Percentiles rank a stretch among this genome's conserved stretches.
These are phyloP conservation scores for Mycena latifolia DNA, from an alignment of 768 basidiomycete genomes.

Conservation along the genomic window DNA sequence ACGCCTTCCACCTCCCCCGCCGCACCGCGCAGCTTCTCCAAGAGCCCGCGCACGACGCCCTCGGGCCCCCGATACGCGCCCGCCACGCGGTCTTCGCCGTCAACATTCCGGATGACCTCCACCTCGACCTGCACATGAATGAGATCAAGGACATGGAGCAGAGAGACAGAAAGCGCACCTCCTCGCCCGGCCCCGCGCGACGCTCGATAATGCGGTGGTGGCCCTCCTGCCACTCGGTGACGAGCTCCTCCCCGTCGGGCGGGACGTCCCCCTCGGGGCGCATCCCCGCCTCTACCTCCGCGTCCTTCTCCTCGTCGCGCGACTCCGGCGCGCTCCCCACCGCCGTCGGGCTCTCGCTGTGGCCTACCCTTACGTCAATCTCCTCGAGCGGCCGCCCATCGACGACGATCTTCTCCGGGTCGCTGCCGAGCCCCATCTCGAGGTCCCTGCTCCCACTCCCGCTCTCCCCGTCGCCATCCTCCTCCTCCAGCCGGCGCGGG, in stretches of 20 bases:
- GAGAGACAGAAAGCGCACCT: slow-evolving; percentile 58
- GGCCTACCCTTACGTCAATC: slow-evolving; percentile 22
- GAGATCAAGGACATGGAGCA: background rate
- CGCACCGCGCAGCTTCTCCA: slow-evolving; percentile 38
- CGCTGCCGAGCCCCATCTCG: slow-evolving; percentile 36
- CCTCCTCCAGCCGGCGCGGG: slow-evolving; percentile 35
- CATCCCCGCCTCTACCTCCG: slow-evolving; percentile 25
- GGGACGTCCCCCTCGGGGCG: slow-evolving; percentile 49
- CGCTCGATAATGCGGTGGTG: slow-evolving; percentile 75
- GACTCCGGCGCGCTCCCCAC: slow-evolving; percentile 33
- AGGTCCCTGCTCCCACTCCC: slow-evolving; percentile 56
- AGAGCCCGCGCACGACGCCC: slow-evolving; percentile 40
- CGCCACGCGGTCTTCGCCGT: slow-evolving; percentile 32
- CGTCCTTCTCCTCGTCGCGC: slow-evolving; percentile 32
- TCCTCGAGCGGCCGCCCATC: slow-evolving; percentile 32
- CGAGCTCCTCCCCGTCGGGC: slow-evolving; percentile 58
- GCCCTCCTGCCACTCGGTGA: slow-evolving; percentile 80
- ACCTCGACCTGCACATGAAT: slow-evolving; percentile 66
- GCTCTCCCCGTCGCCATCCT: slow-evolving; percentile 45
- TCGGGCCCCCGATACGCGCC: slow-evolving; percentile 39
- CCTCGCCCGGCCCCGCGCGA: slow-evolving; percentile 68
- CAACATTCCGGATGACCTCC: slow-evolving; percentile 63
- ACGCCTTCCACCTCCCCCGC: slow-evolving; percentile 34
- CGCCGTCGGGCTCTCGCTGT: slow-evolving; percentile 31
- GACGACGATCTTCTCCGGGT: slow-evolving; percentile 21